These are phyloP conservation scores for Sanghuangporus sanghuang DNA, from an alignment of 1,284 basidiomycete genomes.

Conservation along the genomic window DNA sequence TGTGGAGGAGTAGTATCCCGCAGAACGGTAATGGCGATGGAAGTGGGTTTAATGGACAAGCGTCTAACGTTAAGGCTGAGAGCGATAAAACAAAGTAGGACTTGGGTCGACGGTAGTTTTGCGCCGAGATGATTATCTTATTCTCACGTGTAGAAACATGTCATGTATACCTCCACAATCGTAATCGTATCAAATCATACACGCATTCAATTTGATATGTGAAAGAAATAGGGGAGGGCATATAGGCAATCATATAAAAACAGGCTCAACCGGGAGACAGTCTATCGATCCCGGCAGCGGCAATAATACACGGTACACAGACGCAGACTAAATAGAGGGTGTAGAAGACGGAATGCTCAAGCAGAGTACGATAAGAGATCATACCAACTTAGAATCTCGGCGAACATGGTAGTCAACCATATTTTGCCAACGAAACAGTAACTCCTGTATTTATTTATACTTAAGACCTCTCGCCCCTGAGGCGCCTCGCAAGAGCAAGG, in stretches of 20 bases:
- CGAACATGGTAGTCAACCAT: background rate
- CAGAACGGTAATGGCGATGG: background rate
- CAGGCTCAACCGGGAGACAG: background rate
- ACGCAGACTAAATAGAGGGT: background rate
- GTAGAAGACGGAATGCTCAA: background rate
- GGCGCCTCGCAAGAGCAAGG: slow-evolving; percentile 83
- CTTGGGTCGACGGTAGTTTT: background rate
- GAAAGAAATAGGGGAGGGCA: background rate
- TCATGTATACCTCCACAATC: background rate
- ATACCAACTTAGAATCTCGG: background rate
- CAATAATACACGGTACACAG: slow-evolving; percentile 1
- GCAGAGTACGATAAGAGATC: background rate
- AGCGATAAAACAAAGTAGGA: background rate
- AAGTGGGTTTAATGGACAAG: background rate
- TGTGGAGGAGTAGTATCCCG: slow-evolving; percentile 43
- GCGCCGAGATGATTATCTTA: background rate
- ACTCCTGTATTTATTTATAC: background rate
- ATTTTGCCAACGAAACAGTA: background rate
- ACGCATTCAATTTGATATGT: background rate
- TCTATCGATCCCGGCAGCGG: background rate
- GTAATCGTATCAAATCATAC: background rate
- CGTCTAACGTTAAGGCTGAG: background rate
- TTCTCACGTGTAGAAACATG: background rate
- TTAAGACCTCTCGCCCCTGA: slow-evolving; percentile 86
- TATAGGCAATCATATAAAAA: background rate